Evolutionary conservation across 2,329 filamentous ascomycete species (phyloP), one percentile per base, ranked within the genome.

Genomic region (Thyridium curvatum): DNA sequence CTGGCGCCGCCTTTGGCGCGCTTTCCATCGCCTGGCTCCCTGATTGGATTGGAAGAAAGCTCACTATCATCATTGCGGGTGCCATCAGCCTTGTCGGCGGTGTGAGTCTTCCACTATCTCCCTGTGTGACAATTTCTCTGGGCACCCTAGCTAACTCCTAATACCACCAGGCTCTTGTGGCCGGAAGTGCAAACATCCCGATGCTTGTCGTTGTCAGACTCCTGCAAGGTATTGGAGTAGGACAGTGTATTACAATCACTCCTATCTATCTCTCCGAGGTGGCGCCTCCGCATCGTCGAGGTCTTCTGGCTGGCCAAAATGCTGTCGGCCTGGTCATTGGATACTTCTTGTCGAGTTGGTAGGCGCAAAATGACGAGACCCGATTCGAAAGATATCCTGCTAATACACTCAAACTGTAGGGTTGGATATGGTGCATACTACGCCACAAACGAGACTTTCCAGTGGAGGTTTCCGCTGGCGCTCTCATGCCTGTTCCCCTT

Each of bases 401-500:
- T 26, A 26, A 26, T 26, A 6, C 21, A 6, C 10, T 26, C 10
- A 14, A 14, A 14, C 12, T 38, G 4, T 12, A 35, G 35, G 39
- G 26, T 41, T n/a, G 35, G 39, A 8, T 41, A 41, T 30, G 39
- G 35, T 14, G 37, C 39, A 15, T 37, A 41, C 26, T 41, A 18
- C 30, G 14, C 41, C 12, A 40, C 30, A 5, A 29, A 40, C 35
- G 30, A 30, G 13, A 40, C 37, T 1, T 43, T 43, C 18, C 17
- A 34, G 17, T 68, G 65, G 64, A 48, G 62, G 12, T 66, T 67
- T 39, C 64, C 65, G 1, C 52, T 71, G 3, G 64, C 65, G 0
- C 60, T 70, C 35, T 66, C 69, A 45, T 57, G 52, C 26, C 49
- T 60, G 3, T 62, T 62, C 14, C 57, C 66, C 0, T 38, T 68